Percentiles rank a stretch among this genome's conserved stretches.
phyloP scores from a whole-genome alignment of 495 filamentous ascomycete species.

The Talaromyces nanjingensis region DNA sequence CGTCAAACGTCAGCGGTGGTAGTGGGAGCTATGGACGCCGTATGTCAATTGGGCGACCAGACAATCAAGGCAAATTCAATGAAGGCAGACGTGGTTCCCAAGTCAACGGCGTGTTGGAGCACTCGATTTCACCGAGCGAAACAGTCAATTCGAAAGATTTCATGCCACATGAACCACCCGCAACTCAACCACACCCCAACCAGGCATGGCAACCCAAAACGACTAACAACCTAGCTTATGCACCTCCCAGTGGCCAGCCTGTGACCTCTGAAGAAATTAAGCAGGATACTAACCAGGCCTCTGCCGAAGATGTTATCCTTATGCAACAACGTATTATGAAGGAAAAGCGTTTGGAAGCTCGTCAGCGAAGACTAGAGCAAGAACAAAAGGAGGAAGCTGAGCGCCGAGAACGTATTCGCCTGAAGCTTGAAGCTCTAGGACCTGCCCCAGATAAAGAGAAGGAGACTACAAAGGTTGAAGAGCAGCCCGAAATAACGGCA shows the following conservation, averaged over 20 bases:
- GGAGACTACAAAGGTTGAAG: constrained; percentile 25
- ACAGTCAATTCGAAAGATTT: constrained; percentile 16
- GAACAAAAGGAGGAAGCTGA: constrained; percentile 76
- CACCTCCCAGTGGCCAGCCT: constrained; percentile 29
- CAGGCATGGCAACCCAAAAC: constrained; percentile 40
- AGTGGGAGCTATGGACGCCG: constrained; percentile 63
- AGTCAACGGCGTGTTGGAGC: constrained; percentile 33
- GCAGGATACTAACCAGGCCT: constrained; percentile 20
- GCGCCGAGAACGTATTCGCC: constrained; percentile 70
- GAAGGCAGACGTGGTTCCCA: constrained; percentile 42
- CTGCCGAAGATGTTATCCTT: constrained; percentile 53
- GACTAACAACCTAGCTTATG: constrained; percentile 40
- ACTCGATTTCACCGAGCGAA: constrained; percentile 22
- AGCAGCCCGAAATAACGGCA: constrained; percentile 20
- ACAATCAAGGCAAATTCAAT: constrained; percentile 36
- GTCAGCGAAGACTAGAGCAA: constrained; percentile 70
- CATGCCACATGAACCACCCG: constrained; percentile 16
- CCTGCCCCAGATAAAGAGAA: constrained; percentile 56
- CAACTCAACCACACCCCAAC: constrained; percentile 19
- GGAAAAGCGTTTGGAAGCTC: constrained; percentile 67
- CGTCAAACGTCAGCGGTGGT: constrained; percentile 92
- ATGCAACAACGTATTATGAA: constrained; percentile 81
- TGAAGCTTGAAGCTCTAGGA: constrained; percentile 75
- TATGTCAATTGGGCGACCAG: constrained; percentile 46
- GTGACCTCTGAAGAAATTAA: constrained; percentile 22